Base-by-base conservation (phyloP, 108 stramenopile genomes). In the Schizochytrium sp. region DNA sequence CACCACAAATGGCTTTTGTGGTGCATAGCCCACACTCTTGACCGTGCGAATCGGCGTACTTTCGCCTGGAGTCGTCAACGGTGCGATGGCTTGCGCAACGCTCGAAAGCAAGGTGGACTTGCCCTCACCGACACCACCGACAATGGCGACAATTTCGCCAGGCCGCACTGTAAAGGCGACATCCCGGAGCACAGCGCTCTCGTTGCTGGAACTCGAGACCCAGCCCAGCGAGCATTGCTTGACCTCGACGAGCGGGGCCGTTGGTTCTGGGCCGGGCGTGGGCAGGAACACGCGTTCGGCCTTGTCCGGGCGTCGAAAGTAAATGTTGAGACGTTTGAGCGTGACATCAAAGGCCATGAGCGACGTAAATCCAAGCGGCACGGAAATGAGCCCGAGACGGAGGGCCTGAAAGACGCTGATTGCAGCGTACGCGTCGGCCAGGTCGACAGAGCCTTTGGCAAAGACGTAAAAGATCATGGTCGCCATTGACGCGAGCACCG, bases 381-480 rank as follows among this genome's bases (percentile, higher is more conserved):
- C 51, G 76, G 48, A 83, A 4, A 83, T 83, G 25, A 83, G 76
- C 6, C 76, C 76, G 10, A 83, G 76, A 23, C 76, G 76, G 19
- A 83, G 51, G n/a, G 76, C 76, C 51, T 83, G 76, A 23, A 83
- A 83, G 45, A 83, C 76, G 48, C 48, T 83, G 45, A 83, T 45
- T 14, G 76, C 51, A 23, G 76, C 76, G 51, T 83, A 83, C 18
- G 76, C 76, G 45, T 47, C 51, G 19, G 76, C 76, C 6, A 83
- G 76, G n/a, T 47, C 45, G n/a, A 83, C 23, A 23, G 45, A 53
- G 76, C 23, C 51, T 55, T 45, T 6, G 51, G 43, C 25, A 8
- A 83, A 21, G 5, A 45, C 51, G 51, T 83, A 83, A 45, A 53
- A 83, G 18, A 83, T 45, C 51, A 83, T 8, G 2, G 76, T 83